These are phyloP conservation scores for Sicyos edulis DNA, from an alignment of 306 rosid genomes.

Conservation along the genomic window DNA sequence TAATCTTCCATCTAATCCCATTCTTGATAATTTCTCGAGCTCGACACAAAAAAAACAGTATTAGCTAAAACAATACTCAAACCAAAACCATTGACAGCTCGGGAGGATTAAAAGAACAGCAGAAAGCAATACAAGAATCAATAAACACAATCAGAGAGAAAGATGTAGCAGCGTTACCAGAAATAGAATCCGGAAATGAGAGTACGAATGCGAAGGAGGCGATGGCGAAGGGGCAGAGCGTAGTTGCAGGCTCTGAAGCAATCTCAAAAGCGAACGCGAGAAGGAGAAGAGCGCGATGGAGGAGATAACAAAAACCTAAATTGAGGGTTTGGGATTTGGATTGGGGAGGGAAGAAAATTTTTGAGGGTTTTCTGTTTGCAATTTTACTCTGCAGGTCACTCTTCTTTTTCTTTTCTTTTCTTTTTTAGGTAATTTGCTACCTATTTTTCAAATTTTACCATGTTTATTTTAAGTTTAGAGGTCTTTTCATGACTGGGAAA, in stretches of 20 bases:
- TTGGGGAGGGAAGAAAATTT: neutral
- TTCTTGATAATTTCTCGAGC: neutral
- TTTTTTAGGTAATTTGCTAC: no score
- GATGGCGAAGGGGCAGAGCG: neutral
- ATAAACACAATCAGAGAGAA: neutral
- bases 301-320: constrained; percentile 18
- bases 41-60: neutral
- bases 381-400: neutral
- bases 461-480: no score
- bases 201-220: neutral
- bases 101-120: neutral
- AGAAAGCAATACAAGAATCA: neutral
- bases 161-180: neutral
- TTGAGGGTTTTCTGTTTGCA: neutral
- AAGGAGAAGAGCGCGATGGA: neutral
- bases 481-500: no score
- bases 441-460: no score
- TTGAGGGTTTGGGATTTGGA: neutral
- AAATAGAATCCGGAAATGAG: neutral
- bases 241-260: neutral
- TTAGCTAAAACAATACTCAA: neutral
- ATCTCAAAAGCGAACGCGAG: neutral
- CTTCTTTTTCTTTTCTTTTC: no score
- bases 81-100: neutral
- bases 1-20: neutral